Evolutionary conservation across 441 rosid species (phyloP), one percentile per base, ranked within the genome.

Genomic region (Viola pubescens): DNA sequence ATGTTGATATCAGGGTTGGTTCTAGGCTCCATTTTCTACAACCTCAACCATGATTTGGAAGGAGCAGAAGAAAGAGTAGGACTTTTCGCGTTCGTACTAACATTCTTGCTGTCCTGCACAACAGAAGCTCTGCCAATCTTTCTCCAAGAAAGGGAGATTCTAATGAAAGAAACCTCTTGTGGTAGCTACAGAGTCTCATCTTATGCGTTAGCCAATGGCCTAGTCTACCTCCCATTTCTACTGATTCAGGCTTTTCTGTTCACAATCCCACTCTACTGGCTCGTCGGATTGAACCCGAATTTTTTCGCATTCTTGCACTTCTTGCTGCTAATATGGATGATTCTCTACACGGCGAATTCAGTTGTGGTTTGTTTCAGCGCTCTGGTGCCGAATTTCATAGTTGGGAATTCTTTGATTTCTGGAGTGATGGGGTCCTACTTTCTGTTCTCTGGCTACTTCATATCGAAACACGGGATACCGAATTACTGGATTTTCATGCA

Each of bases 341-440:
- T 92, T 63, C 94, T 92, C 34, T 89, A 85, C 78, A 89, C 97
- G 0, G 98, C 98, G 12, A 92, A 92, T 60, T 92, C 98, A 0
- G 97, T 92, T 9, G 98, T 92, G 67, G 90, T 87, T 45, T 92
- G 98, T 66, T 81, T 87, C 77, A 89, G 97, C 61, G 91, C 98
- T 39, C 70, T 92, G n/a, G 97, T 81, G 6, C 98, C 98, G 0
- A 89, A 87, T 46, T 89, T 92, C 90, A 89, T 92, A 0, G 83
- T 85, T 6, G 98, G 97, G 9, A 89, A 87, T 61, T 89, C 98
- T 0, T 83, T 92, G 59, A 87, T 92, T 44, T 87, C 97, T 0
- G 95, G 97, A 10, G 98, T 87, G 46, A 87, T 92, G 97, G 98
- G 98, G 0, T 87, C 97, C 0, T 89, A 87, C 80, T 92, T 92